These are phyloP conservation scores for Gossypium raimondii DNA, from an alignment of 345 rosid genomes.

Conservation along the genomic window DNA sequence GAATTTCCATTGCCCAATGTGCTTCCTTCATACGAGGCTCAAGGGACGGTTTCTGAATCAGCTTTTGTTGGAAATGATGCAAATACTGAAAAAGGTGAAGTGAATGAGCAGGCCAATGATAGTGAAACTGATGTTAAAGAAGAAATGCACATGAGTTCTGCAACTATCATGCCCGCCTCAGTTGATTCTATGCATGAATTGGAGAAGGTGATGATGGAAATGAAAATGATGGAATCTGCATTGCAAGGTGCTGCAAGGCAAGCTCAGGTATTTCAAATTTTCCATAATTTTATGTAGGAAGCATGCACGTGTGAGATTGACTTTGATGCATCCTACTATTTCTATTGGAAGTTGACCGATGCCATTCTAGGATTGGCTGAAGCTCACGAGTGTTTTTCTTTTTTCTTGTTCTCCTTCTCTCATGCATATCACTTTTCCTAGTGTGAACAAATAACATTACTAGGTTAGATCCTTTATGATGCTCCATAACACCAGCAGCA, in stretches of 20 bases:
- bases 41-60: slow-evolving; percentile 37
- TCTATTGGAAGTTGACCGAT: background rate
- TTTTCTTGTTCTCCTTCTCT: background rate
- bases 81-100: slow-evolving; percentile 26
- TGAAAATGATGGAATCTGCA: slow-evolving; percentile 94
- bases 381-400: background rate
- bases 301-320: background rate
- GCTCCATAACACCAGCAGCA: background rate
- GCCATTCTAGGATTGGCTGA: background rate
- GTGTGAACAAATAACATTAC: background rate
- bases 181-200: slow-evolving; percentile 47
- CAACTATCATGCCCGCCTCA: slow-evolving; percentile 39
- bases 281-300: slow-evolving; percentile 5
- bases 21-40: slow-evolving; percentile 40
- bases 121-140: slow-evolving; percentile 34
- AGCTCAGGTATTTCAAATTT: slow-evolving; percentile 72
- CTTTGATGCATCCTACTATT: background rate
- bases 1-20: slow-evolving; percentile 35
- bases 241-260: slow-evolving; percentile 99
- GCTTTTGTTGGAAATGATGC: slow-evolving; percentile 32
- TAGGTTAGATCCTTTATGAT: background rate
- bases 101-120: slow-evolving; percentile 35
- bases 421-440: background rate
- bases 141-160: slow-evolving; percentile 42
- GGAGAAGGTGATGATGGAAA: slow-evolving; percentile 74